Base-by-base conservation (phyloP, 352 stramenopile species). In the Pythium rhizo-oryzae region DNA sequence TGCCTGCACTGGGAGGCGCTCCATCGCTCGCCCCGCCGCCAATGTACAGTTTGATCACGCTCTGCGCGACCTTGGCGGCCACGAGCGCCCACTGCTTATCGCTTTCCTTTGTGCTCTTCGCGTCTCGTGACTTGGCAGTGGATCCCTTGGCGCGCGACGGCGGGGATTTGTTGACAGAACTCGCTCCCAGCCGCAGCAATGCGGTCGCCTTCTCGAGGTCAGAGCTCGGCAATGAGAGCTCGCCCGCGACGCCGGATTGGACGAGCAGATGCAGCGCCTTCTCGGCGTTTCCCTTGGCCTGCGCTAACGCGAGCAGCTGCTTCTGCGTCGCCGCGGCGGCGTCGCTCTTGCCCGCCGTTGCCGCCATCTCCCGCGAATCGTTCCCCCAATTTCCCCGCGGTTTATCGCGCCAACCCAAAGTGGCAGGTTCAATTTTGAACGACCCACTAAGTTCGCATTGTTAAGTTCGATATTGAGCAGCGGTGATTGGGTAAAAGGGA, bases 31-130 rank as follows among this genome's bases (percentile, higher is more conserved):
- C 44, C n/a, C 0, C 28, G 0, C 46, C 65, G 19, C 62, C 54
- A 43, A 80, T 72, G 49, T 91, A 90, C 54, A 76, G 60, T 59
- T 88, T 91, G 65, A 93, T 76, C 8, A 90, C 62, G 37, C 69
- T 79, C 70, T 93, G 85, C 28, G 79, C 78, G 35, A 89, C 57
- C 44, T 92, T 91, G 35, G 80, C 83, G 16, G 73, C 67, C 25
- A 87, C 77, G 15, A 89, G 60, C 19, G 75, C 74, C 53, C 73
- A 76, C n/a, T 67, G 73, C 16, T 77, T 79, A 18, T 46, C 41
- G 55, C 30, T n/a, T 21, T 25, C 43, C 55, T 53, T 66, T 9
- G 44, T 13, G 11, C 35, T 66, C 41, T 65, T 62, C 33, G 19
- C n/a, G 12, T 61, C 50, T 1, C n/a, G 39, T 21, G 55, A 44